A percentile compares a stretch with the other conserved stretches of the same genome.
These are phyloP conservation scores for Crithidia bombi DNA, from an alignment of 208 protist species.

Conservation along the genomic window DNA sequence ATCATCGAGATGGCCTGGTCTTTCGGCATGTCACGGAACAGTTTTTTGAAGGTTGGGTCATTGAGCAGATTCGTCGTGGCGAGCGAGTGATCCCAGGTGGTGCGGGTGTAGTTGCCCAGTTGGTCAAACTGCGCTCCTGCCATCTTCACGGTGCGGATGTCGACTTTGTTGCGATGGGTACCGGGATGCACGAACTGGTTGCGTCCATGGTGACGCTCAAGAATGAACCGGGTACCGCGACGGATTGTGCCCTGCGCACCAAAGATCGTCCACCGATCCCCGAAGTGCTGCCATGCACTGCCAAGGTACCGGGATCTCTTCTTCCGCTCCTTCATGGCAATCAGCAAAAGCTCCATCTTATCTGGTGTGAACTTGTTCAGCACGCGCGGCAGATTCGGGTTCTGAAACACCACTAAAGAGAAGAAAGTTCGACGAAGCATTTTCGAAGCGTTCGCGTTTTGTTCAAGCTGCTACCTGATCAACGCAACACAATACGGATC, in stretches of 20 bases:
- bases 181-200: slow-evolving; percentile 68
- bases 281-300: slow-evolving; percentile 64
- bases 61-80: slow-evolving; percentile 62
- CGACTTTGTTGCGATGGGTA: slow-evolving; percentile 42
- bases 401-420: slow-evolving; percentile 35
- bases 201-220: slow-evolving; percentile 69
- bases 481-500: too few species aligned
- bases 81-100: slow-evolving; percentile 63
- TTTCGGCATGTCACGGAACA: slow-evolving; percentile 53
- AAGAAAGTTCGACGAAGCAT: slow-evolving; percentile 29
- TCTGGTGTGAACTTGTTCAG: slow-evolving; percentile 69
- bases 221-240: slow-evolving; percentile 64
- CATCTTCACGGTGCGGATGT: slow-evolving; percentile 68
- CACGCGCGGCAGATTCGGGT: slow-evolving; percentile 71
- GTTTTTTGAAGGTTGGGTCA: slow-evolving; percentile 47
- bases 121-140: slow-evolving; percentile 64
- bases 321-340: slow-evolving; percentile 70
- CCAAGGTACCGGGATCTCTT: slow-evolving; percentile 83
- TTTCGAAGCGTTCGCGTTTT: not conserved
- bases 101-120: slow-evolving; percentile 69
- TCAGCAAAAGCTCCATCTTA: slow-evolving; percentile 61
- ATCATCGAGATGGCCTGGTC: slow-evolving; percentile 69
- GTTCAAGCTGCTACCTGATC: too few species aligned
- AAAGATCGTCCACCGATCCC: slow-evolving; percentile 70
- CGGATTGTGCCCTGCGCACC: slow-evolving; percentile 47